Percentiles rank a stretch among this genome's conserved stretches.
Evolutionary conservation across 2,329 filamentous ascomycete genomes (phyloP).

Genomic region (Penicillium vulpinum): DNA sequence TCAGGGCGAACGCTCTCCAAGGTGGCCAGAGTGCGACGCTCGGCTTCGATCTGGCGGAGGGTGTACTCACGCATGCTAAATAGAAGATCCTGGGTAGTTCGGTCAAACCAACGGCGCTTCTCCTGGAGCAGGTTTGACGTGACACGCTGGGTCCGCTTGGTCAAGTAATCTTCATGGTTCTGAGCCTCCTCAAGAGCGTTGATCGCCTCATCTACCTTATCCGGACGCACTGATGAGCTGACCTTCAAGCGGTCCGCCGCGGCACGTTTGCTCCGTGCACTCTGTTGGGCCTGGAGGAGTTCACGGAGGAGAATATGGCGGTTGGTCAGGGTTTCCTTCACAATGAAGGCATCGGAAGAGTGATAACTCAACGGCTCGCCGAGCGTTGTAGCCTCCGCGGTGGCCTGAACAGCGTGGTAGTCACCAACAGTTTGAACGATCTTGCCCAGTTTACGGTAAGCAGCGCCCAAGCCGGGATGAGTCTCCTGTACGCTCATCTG

Average conservation of each 20-base stretch:
- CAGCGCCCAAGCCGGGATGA: slow-evolving; percentile 81
- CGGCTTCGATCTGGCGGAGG: slow-evolving; percentile 90
- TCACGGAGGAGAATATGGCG: slow-evolving; percentile 94
- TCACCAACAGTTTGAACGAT: slow-evolving; percentile 91
- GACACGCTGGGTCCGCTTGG: slow-evolving; percentile 82
- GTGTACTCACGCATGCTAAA: slow-evolving; percentile 87
- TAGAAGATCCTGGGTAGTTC: slow-evolving; percentile 81
- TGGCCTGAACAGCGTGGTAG: slow-evolving; percentile 93
- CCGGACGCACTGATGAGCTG: slow-evolving; percentile 79
- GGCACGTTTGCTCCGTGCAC: slow-evolving; percentile 75
- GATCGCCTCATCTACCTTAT: slow-evolving; percentile 99
- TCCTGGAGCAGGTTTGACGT: slow-evolving; percentile 86
- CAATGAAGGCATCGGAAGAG: slow-evolving; percentile 92
- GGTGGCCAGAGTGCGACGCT: slow-evolving; percentile 85
- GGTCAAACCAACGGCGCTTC: slow-evolving; percentile 84
- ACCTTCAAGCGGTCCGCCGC: slow-evolving; percentile 87
- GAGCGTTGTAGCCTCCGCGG: slow-evolving; percentile 90
- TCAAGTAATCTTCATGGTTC: slow-evolving; percentile 75
- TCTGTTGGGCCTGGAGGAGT: slow-evolving; percentile 85
- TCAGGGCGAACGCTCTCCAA: slow-evolving; percentile 93
- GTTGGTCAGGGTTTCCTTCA: slow-evolving; percentile 97
- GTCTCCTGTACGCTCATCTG: slow-evolving; percentile 87
- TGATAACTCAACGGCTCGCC: slow-evolving; percentile 94
- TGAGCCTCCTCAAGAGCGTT: slow-evolving; percentile 83
- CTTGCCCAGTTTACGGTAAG: slow-evolving; percentile 93